These are phyloP conservation scores for Epichloe gansuensis DNA, from an alignment of 2,329 filamentous ascomycete genomes.

Conservation along the genomic window DNA sequence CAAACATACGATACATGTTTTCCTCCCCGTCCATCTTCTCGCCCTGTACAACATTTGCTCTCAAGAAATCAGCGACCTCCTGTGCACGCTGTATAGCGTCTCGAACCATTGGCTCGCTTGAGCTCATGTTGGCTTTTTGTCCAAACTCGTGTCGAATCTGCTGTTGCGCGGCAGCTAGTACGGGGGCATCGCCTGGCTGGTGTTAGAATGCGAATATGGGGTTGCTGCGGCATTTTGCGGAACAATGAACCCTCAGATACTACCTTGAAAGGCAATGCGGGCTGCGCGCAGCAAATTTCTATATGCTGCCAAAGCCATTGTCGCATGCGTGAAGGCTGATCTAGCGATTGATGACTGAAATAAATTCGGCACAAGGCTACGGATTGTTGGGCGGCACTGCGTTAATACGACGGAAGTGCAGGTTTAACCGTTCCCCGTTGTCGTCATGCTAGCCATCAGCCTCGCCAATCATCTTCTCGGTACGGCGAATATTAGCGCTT, in stretches of 20 bases:
- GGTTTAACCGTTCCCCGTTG: slow-evolving; percentile 15
- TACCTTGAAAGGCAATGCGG: slow-evolving; percentile 74
- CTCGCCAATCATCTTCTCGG: neutral
- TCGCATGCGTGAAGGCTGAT: neutral
- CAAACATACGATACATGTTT: slow-evolving; percentile 47
- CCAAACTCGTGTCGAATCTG: slow-evolving; percentile 68
- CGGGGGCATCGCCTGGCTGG: slow-evolving; percentile 51
- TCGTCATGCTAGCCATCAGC: neutral
- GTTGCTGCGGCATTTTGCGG: neutral
- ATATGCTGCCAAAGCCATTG: slow-evolving; percentile 66
- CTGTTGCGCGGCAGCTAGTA: slow-evolving; percentile 57
- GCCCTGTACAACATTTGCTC: slow-evolving; percentile 84
- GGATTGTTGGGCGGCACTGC: neutral
- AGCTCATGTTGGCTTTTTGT: slow-evolving; percentile 46
- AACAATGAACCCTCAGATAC: slow-evolving; percentile 30
- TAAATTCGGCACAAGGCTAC: neutral
- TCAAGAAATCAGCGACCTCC: slow-evolving; percentile 68
- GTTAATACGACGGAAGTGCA: slow-evolving; percentile 8
- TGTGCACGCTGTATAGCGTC: slow-evolving; percentile 66
- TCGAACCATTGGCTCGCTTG: slow-evolving; percentile 44
- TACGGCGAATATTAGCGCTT: neutral
- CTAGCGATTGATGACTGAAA: neutral
- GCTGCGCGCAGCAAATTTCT: slow-evolving; percentile 70
- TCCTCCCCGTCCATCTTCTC: slow-evolving; percentile 29
- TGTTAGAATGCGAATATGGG: slow-evolving; percentile 1